Conservation (phyloP, 2,329 filamentous ascomycete genomes). For the Botrytis cinerea region DNA sequence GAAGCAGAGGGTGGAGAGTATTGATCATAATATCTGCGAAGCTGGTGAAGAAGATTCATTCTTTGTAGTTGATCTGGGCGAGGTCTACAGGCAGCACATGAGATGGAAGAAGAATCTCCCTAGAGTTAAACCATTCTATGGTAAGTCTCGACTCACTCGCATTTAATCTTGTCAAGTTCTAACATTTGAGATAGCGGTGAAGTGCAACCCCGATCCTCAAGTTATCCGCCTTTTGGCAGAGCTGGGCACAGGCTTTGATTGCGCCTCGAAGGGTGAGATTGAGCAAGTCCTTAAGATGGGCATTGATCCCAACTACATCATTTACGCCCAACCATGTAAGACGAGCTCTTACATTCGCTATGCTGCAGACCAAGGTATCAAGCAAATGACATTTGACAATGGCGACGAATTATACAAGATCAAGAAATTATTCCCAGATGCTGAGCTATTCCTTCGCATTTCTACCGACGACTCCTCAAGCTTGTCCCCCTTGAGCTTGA, state of each 20-base stretch:
- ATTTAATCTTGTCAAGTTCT: slow-evolving; percentile 26
- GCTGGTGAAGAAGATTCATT: slow-evolving; percentile 96
- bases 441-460: slow-evolving; percentile 92
- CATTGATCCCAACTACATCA: slow-evolving; percentile 85
- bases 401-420: slow-evolving; percentile 98
- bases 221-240: slow-evolving; percentile 84
- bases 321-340: slow-evolving; percentile 99
- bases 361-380: slow-evolving; percentile 79
- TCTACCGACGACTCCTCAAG: slow-evolving; percentile 94
- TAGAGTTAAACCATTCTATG: slow-evolving; percentile 94
- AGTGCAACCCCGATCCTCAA: slow-evolving; percentile 94
- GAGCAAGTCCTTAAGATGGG: slow-evolving; percentile 85
- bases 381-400: slow-evolving; percentile 99
- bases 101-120: slow-evolving; percentile 95
- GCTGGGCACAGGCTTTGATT: slow-evolving; percentile 94
- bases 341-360: slow-evolving; percentile 97
- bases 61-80: slow-evolving; percentile 95
- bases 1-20: slow-evolving; percentile 77
- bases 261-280: slow-evolving; percentile 96
- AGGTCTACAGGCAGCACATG: slow-evolving; percentile 97
- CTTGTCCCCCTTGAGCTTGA: slow-evolving; percentile 92
- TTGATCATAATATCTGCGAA: slow-evolving; percentile 86
- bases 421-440: slow-evolving; percentile 84
- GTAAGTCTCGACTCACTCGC: slow-evolving; percentile 52
- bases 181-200: slow-evolving; percentile 67